Base-by-base conservation (phyloP, 371 early-diverging fungal genomes). In the Mucor indicus region DNA sequence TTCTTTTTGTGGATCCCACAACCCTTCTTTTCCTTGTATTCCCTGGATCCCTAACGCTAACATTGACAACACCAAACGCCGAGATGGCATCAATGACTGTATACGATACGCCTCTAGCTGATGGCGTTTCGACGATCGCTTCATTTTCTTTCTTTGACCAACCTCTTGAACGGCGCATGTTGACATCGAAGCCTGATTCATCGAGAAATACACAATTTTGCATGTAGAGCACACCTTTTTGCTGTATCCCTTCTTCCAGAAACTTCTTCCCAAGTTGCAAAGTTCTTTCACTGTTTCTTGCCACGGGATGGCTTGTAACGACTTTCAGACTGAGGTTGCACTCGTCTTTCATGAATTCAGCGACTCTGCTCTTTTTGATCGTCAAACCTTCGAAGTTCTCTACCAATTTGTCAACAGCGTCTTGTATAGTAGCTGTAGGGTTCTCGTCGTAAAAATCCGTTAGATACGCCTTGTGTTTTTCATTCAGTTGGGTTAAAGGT, bases 81-180 rank as follows among this genome's bases (percentile, higher is more conserved):
- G 50, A 33, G 13, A 55, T 49, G 22, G 45, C 50, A 27, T 51
- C 57, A 21, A 57, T 39, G 38, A 50, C 38, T n/a, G 50, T 50
- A 40, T 49, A 44, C 1, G 52, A 50, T 8, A 31, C 30, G 8
- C 16, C 48, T 51, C 42, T 48, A 13, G 39, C 44, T n/a, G 47
- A 44, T 1, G 51, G 48, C 15, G 32, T 39, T 22, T 30, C 32
- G 19, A 32, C 32, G 24, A 49, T 16, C 13, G 45, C 45, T 33
- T 23, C 24, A 7, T 39, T 41, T 15, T 44, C 56, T 24, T 25
- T 9, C 25, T 38, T 22, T 20, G 55, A 55, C 43, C 40, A 48
- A 38, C 32, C 45, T 23, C 40, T 35, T 8, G 36, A 32, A n/a
- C 54, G 47, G 10, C 40, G 40, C 31, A 44, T 44, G 17, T 44